phyloP scores from a whole-genome alignment of 1,284 basidiomycete species.

The Fistulina hepatica region DNA sequence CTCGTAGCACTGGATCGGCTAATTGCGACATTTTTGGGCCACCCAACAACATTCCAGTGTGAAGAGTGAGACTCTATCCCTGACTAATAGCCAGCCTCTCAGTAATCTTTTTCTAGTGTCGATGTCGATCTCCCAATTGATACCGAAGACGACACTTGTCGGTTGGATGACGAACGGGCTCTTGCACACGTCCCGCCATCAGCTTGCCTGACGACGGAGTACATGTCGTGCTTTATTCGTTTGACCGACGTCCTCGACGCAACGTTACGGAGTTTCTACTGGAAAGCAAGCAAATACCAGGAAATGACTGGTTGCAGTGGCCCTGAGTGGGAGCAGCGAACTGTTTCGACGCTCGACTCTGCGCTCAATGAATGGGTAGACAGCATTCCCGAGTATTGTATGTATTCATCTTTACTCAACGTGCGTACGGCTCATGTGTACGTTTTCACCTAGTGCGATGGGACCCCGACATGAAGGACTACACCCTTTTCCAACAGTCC shows the following conservation, averaged over 20 bases:
- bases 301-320: conserved; percentile 7
- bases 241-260: conserved; percentile 8
- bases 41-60: neutral
- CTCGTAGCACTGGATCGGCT: neutral
- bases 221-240: conserved; percentile 2
- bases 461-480: conserved; percentile 8
- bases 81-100: neutral
- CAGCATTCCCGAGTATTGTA: conserved; percentile 33
- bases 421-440: neutral
- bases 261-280: conserved; percentile 8
- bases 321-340: conserved; percentile 7
- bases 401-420: neutral
- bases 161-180: conserved; percentile 11
- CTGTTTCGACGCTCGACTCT: conserved; percentile 43
- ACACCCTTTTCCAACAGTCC: conserved; percentile 12
- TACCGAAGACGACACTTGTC: conserved; percentile 11
- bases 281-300: conserved; percentile 7
- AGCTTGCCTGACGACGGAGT: conserved; percentile 7
- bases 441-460: conserved; percentile 9
- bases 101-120: conserved; percentile 8
- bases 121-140: conserved; percentile 12
- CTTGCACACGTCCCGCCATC: conserved; percentile 7
- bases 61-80: neutral
- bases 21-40: neutral
- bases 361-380: conserved; percentile 58